These are phyloP conservation scores for Beauveria caledonica DNA, from an alignment of 2,329 filamentous ascomycete species.

Conservation along the genomic window DNA sequence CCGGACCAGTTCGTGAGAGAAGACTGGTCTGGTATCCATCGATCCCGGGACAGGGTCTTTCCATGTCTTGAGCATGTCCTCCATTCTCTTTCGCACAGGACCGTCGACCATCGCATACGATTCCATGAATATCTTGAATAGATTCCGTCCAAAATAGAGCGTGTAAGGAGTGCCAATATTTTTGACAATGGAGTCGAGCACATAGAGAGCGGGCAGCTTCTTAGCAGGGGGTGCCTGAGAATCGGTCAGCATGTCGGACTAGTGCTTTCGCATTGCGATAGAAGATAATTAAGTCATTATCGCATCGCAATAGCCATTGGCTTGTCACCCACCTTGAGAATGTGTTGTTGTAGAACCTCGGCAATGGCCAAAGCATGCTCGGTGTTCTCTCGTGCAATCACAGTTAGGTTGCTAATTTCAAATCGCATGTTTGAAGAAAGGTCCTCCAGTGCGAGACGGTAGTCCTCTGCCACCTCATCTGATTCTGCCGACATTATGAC, in stretches of 20 bases:
- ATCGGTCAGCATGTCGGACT: conserved; percentile 28
- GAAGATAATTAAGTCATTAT: background rate
- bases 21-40: conserved; percentile 85
- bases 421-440: conserved; percentile 83
- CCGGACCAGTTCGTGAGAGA: conserved; percentile 75
- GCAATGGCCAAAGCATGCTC: conserved; percentile 93
- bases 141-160: conserved; percentile 82
- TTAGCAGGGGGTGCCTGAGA: conserved; percentile 73
- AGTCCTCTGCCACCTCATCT: conserved; percentile 90
- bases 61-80: conserved; percentile 97
- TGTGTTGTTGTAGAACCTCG: conserved; percentile 82
- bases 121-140: conserved; percentile 95
- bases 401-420: conserved; percentile 94
- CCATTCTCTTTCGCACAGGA: conserved; percentile 78
- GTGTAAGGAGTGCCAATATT: conserved; percentile 98
- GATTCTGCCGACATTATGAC: conserved; percentile 44
- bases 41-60: conserved; percentile 94
- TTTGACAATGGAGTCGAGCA: conserved; percentile 96
- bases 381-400: conserved; percentile 96
- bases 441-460: conserved; percentile 86
- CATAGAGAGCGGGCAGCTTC: conserved; percentile 92
- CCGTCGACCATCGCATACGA: conserved; percentile 85
- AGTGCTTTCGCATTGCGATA: background rate
- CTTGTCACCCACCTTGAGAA: conserved; percentile 74
- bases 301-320: background rate